Evolutionary conservation across 2,329 filamentous ascomycete species (phyloP).

Genomic region (Polytolypa hystricis): DNA sequence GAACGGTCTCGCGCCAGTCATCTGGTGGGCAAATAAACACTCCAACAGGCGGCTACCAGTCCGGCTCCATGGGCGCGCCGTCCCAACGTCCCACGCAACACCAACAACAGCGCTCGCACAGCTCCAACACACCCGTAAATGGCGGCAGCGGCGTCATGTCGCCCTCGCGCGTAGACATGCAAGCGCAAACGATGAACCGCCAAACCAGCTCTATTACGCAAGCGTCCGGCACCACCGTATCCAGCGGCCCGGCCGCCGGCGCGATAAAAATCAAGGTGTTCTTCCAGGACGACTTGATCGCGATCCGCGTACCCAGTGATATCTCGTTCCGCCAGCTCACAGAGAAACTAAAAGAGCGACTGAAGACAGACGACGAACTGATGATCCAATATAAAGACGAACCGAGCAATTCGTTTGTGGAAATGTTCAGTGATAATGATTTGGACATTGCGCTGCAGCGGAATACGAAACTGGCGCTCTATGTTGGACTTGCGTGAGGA

Average conservation of each 20-base stretch:
- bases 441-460: conserved; percentile 67
- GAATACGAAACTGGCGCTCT: conserved; percentile 78
- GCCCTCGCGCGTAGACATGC: conserved; percentile 17
- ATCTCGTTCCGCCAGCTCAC: conserved; percentile 68
- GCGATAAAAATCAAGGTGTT: conserved; percentile 91
- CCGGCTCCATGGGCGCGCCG: conserved; percentile 26
- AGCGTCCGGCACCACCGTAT: conserved; percentile 26
- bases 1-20: conserved; percentile 52
- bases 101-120: conserved; percentile 19
- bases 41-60: conserved; percentile 26
- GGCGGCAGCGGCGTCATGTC: not conserved
- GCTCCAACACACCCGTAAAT: conserved; percentile 26
- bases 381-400: conserved; percentile 82
- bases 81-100: conserved; percentile 29
- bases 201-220: conserved; percentile 45
- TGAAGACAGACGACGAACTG: conserved; percentile 68
- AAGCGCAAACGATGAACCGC: conserved; percentile 32
- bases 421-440: conserved; percentile 68
- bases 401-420: conserved; percentile 59
- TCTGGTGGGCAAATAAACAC: conserved; percentile 55
- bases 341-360: conserved; percentile 72
- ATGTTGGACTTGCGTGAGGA: conserved; percentile 38
- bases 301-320: conserved; percentile 75
- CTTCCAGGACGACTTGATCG: conserved; percentile 83
- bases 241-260: conserved; percentile 29